These are phyloP conservation scores for Kluyveromyces siamensis DNA, from an alignment of 805 yeast species.

Conservation along the genomic window DNA sequence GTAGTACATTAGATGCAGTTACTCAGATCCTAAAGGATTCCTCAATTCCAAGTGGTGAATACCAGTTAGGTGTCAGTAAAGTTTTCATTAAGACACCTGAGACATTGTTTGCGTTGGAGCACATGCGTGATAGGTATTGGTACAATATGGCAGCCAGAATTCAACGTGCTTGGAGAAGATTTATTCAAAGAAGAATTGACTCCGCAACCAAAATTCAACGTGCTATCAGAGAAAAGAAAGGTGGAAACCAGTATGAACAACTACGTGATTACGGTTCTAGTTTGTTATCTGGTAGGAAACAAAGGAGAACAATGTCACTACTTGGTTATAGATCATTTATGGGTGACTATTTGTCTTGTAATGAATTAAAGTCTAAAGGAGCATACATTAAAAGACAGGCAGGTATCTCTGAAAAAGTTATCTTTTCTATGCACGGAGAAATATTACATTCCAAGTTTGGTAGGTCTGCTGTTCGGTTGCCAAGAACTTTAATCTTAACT, in stretches of 20 bases:
- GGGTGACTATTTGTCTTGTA: conserved; percentile 92
- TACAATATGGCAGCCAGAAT: conserved; percentile 96
- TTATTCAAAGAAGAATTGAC: conserved; percentile 69
- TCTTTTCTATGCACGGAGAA: conserved; percentile 79
- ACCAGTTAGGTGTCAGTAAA: conserved; percentile 84
- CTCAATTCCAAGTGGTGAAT: conserved; percentile 70
- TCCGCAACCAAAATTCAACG: conserved; percentile 78
- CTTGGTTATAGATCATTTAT: conserved; percentile 79
- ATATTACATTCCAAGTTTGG: conserved; percentile 81
- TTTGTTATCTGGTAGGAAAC: conserved; percentile 65
- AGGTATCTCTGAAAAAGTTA: conserved; percentile 60
- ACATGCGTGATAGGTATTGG: conserved; percentile 96
- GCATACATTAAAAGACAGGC: conserved; percentile 60
- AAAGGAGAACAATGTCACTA: conserved; percentile 81
- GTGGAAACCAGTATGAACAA: conserved; percentile 76
- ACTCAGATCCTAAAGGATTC: conserved; percentile 45
- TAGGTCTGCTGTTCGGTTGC: conserved; percentile 73
- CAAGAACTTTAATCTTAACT: conserved; percentile 67
- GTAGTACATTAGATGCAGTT: conserved; percentile 48
- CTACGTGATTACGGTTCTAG: conserved; percentile 77
- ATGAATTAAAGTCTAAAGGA: conserved; percentile 68
- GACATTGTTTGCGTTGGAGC: conserved; percentile 89
- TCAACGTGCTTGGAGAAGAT: conserved; percentile 93
- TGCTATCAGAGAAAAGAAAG: conserved; percentile 70
- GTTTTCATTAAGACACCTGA: conserved; percentile 96